Base-by-base conservation (phyloP, 257 asterid species). In the Solanum piurae region DNA sequence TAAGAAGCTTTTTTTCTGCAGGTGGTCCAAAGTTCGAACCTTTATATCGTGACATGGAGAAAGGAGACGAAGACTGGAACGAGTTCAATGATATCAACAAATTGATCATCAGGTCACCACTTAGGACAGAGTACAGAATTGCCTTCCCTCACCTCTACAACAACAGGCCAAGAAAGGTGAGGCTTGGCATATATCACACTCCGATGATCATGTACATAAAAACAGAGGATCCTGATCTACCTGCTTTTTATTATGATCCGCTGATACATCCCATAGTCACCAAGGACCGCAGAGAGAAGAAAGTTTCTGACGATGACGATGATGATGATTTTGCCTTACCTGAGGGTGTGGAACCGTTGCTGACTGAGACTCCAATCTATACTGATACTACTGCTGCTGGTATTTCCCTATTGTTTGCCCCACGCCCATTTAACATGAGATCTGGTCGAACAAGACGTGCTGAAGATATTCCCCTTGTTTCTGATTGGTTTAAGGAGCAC, bases 11-110 rank as follows among this genome's bases (percentile, higher is more conserved):
- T 13, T 86, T 84, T 77, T 76, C 55, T 90, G 88, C 95, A 97
- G 99, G 99, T 87, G 99, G 99, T 58, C 99, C 99, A 13, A 97
- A 97, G 94, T 97, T 97, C 84, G 99, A 97, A 90, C 99, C 99
- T 71, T 90, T 97, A 88, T 97, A 96, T 90, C 96, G 99, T 62
- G 99, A 97, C 94, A 97, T 97, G 99, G 99, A 97, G 92, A 97
- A 97, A 88, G 99, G 99, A 44, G 99, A 96, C 34, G 99, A 97
- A 88, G 99, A 97, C 91, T 97, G 99, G 99, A 97, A 97, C 86
- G 99, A 97, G 87, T 97, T 97, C 88, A 97, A 97, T 89, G 99
- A 97, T 92, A 97, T 96, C 40, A 97, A 96, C 92, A 97, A 97
- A 88, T 97, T 97, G 49, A 97, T 97, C 91, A 97, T 96, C 89